Percentiles rank a stretch among this genome's conserved stretches.
These are phyloP conservation scores for Acacia confusa DNA, from an alignment of 306 rosid genomes.

Conservation along the genomic window DNA sequence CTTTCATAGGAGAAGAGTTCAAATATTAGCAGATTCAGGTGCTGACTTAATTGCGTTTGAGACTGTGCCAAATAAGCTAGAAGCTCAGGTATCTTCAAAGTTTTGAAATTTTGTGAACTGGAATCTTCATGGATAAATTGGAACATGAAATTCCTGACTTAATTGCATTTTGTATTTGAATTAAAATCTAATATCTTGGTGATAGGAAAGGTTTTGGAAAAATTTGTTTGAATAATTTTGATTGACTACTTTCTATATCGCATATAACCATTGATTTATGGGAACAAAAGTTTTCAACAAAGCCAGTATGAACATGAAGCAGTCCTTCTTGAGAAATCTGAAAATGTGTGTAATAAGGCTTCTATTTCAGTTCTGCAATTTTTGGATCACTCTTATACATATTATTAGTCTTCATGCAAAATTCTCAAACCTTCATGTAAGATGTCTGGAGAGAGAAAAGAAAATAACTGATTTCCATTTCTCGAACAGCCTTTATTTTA, in stretches of 20 bases:
- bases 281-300: neutral
- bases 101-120: slow-evolving; percentile 4
- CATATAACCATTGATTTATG: neutral
- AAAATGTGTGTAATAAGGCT: neutral
- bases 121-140: neutral
- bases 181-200: slow-evolving; percentile 16
- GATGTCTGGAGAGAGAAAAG: neutral
- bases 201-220: neutral
- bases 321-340: neutral
- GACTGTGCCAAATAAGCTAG: slow-evolving; percentile 59
- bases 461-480: neutral
- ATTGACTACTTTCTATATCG: neutral
- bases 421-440: neutral
- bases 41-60: slow-evolving; percentile 62
- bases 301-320: slow-evolving; percentile 1
- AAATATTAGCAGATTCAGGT: slow-evolving; percentile 55
- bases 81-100: slow-evolving; percentile 53
- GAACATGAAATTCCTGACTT: neutral
- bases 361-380: neutral
- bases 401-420: neutral
- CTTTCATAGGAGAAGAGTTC: slow-evolving; percentile 65
- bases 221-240: neutral
- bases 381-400: neutral
- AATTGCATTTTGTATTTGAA: neutral
- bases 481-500: neutral